Percentiles rank a stretch among this genome's conserved stretches.
Conservation (phyloP, 176 grass and related monocot species). For the Lolium perenne region DNA sequence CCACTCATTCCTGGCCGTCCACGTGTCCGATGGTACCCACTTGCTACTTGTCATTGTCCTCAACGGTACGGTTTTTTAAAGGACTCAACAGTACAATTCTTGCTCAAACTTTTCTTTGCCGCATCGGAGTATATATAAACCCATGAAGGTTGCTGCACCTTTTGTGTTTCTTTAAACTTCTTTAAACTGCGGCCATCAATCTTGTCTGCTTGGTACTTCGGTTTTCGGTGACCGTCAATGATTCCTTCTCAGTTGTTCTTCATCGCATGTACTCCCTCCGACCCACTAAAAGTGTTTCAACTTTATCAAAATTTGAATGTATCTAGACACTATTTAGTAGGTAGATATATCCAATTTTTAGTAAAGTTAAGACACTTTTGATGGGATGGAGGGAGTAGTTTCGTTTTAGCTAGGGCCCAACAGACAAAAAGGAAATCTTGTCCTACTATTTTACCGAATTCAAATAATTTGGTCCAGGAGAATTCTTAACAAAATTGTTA, state of each 20-base stretch:
- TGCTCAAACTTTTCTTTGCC: neutral
- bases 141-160: neutral
- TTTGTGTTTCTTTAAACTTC: slow-evolving; percentile 6
- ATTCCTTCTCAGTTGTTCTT: slow-evolving; percentile 1
- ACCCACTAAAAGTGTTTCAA: too few relatives aligned
- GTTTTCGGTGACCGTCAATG: neutral
- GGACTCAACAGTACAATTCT: neutral
- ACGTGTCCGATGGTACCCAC: slow-evolving; percentile 36
- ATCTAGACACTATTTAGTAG: too few relatives aligned
- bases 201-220: neutral
- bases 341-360: too few relatives aligned
- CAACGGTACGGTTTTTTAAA: neutral
- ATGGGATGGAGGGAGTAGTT: too few relatives aligned
- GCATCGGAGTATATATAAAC: slow-evolving; percentile 17
- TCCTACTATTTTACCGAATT: neutral
- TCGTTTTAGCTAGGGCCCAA: neutral
- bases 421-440: neutral
- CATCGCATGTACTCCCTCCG: too few relatives aligned
- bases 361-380: too few relatives aligned
- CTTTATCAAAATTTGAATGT: too few relatives aligned
- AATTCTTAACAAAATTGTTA: neutral
- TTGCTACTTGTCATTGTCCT: neutral
- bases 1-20: slow-evolving; percentile 29
- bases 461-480: neutral
- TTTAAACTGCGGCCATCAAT: slow-evolving; percentile 17